phyloP scores from a whole-genome alignment of 331 rosid species.

The Stylosanthes scabra region DNA sequence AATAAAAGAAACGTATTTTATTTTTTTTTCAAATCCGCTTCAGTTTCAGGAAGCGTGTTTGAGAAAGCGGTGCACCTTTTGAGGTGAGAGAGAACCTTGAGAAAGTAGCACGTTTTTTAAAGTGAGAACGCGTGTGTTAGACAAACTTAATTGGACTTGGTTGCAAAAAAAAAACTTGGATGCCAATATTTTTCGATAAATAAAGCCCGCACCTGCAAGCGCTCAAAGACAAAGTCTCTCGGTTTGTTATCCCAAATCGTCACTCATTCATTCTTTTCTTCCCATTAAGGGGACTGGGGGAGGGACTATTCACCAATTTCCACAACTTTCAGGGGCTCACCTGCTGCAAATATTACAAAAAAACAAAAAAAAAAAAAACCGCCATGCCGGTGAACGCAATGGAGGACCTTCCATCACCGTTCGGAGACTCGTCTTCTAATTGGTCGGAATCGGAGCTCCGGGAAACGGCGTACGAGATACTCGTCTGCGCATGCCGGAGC shows the following conservation, averaged over 20 bases:
- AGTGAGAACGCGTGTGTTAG: too few species aligned
- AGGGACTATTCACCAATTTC: slow-evolving; percentile 46
- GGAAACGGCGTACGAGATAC: slow-evolving; percentile 86
- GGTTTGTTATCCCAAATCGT: slow-evolving; percentile 5
- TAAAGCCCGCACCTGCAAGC: slow-evolving; percentile 19
- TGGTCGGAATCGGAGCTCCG: slow-evolving; percentile 80
- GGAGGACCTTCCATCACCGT: slow-evolving; percentile 70
- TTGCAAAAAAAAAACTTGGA: too few species aligned
- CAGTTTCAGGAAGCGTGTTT: too few species aligned
- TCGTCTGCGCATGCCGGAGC: slow-evolving; percentile 80
- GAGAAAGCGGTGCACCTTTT: too few species aligned
- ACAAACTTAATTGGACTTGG: too few species aligned
- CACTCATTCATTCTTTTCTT: slow-evolving; percentile 20
- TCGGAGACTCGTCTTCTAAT: slow-evolving; percentile 52
- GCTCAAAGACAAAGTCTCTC: background rate
- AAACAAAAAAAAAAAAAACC: slow-evolving; percentile 23
- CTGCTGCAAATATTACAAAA: background rate
- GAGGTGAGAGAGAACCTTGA: too few species aligned
- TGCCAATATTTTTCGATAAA: too few species aligned
- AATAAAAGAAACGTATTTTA: too few species aligned
- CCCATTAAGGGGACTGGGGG: background rate
- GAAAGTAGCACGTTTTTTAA: too few species aligned
- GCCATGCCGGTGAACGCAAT: slow-evolving; percentile 64
- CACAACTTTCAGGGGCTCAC: slow-evolving; percentile 43
- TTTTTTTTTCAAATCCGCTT: too few species aligned